Conservation (phyloP, 2,329 filamentous ascomycete species). For the Rhexocercosporidium sp. region DNA sequence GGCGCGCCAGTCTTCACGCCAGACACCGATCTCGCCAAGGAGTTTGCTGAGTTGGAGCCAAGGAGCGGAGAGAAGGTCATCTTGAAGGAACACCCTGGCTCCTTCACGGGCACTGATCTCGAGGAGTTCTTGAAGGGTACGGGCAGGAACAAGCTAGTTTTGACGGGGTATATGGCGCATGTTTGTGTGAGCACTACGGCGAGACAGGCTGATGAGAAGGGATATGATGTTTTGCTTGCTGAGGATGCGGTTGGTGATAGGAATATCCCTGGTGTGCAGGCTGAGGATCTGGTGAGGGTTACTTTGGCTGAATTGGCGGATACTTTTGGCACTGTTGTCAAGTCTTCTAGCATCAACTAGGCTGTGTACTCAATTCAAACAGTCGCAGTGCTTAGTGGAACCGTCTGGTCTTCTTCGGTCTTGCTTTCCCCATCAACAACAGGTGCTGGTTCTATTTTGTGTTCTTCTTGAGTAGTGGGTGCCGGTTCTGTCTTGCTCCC, state of each 20-base stretch:
- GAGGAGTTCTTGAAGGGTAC: conserved; percentile 56
- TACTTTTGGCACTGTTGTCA: conserved; percentile 65
- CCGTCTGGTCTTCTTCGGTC: not conserved
- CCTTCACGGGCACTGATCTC: conserved; percentile 66
- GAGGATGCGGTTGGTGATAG: conserved; percentile 69
- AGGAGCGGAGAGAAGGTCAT: conserved; percentile 59
- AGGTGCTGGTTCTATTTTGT: not conserved
- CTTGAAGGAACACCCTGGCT: conserved; percentile 60
- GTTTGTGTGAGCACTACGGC: conserved; percentile 69
- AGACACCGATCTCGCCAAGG: conserved; percentile 60
- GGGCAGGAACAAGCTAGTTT: conserved; percentile 63
- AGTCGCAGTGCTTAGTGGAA: not conserved
- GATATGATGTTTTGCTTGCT: conserved; percentile 66
- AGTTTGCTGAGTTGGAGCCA: conserved; percentile 64
- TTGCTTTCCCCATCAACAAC: not conserved
- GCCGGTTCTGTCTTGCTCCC: not conserved
- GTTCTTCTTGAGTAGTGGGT: not conserved
- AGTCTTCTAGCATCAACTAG: conserved; percentile 39
- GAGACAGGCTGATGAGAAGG: conserved; percentile 62
- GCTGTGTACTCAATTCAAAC: not conserved
- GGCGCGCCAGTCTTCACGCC: conserved; percentile 72
- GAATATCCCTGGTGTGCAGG: conserved; percentile 64
- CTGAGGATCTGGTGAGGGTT: conserved; percentile 56
- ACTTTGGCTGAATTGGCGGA: conserved; percentile 65
- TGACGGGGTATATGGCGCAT: conserved; percentile 68